Conservation (phyloP, 345 rosid species). For the Salix brachista region DNA sequence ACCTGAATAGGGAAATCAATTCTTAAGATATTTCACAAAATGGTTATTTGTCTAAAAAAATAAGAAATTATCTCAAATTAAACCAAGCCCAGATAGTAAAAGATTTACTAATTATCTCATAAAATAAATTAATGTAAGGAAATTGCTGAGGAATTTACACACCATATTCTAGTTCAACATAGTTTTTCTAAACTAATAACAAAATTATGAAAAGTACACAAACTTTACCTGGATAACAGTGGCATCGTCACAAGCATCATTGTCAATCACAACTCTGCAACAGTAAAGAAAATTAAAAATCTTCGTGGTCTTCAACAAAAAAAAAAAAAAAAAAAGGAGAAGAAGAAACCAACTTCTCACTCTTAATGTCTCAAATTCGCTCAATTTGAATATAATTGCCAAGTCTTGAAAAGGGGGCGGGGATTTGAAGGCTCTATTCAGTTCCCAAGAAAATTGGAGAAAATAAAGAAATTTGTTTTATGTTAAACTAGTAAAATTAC, state of each 20-base stretch:
- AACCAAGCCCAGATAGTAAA: background rate
- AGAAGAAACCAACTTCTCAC: background rate
- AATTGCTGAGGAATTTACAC: background rate
- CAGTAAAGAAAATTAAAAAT: background rate
- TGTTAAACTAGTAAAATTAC: too few species aligned
- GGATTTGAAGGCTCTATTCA: background rate
- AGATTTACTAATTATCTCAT: background rate
- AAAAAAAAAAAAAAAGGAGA: background rate
- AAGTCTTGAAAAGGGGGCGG: background rate
- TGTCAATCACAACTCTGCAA: conserved; percentile 82
- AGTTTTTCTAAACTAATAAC: background rate
- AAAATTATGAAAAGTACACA: background rate
- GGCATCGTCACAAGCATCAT: conserved; percentile 59
- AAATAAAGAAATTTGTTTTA: background rate
- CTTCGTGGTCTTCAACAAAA: background rate
- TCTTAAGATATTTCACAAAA: background rate
- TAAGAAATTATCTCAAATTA: background rate
- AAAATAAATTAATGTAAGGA: background rate
- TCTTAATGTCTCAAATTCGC: background rate
- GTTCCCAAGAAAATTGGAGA: background rate
- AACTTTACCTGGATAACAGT: conserved; percentile 63
- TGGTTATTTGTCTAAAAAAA: background rate
- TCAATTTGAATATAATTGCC: background rate
- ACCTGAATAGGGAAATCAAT: conserved; percentile 42
- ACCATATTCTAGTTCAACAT: conserved; percentile 1